Percentiles rank a stretch among this genome's conserved stretches.
These are phyloP conservation scores for Schwanniomyces occidentalis DNA, from an alignment of 805 yeast species.

Conservation along the genomic window DNA sequence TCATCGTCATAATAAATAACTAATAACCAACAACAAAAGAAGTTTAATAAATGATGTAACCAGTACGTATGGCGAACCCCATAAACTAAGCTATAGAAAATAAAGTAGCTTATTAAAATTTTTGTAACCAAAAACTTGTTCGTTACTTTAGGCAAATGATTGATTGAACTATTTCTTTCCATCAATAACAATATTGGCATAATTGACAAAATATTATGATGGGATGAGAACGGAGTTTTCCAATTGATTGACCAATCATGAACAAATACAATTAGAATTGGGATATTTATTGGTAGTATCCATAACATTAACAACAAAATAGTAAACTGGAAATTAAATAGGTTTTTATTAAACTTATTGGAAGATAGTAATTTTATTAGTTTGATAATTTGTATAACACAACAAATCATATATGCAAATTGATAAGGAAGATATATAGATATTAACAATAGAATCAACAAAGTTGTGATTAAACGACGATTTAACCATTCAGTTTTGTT, in stretches of 20 bases:
- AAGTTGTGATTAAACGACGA: constrained; percentile 28
- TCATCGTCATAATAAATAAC: constrained; percentile 7
- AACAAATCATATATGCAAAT: constrained; percentile 64
- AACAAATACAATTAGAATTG: constrained; percentile 76
- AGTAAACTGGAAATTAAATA: constrained; percentile 62
- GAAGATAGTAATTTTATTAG: constrained; percentile 35
- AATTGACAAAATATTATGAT: constrained; percentile 78
- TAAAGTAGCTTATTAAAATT: constrained; percentile 48
- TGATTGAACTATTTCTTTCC: constrained; percentile 53
- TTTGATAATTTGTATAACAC: constrained; percentile 57
- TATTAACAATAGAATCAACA: constrained; percentile 45
- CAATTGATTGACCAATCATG: constrained; percentile 77
- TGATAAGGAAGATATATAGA: constrained; percentile 77
- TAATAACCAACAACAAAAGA: constrained; percentile 56
- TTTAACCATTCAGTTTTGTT: neutral
- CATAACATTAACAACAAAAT: constrained; percentile 69
- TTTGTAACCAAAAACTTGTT: constrained; percentile 12
- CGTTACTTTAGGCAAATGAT: constrained; percentile 41
- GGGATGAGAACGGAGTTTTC: constrained; percentile 84
- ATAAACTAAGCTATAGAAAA: constrained; percentile 63
- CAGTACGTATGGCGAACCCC: constrained; percentile 84
- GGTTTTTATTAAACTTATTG: constrained; percentile 16
- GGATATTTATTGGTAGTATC: constrained; percentile 76
- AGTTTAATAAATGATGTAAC: constrained; percentile 75
- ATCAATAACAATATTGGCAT: constrained; percentile 67